These are phyloP conservation scores for Aspergillus arachidicola DNA, from an alignment of 2,329 filamentous ascomycete genomes.

Conservation along the genomic window DNA sequence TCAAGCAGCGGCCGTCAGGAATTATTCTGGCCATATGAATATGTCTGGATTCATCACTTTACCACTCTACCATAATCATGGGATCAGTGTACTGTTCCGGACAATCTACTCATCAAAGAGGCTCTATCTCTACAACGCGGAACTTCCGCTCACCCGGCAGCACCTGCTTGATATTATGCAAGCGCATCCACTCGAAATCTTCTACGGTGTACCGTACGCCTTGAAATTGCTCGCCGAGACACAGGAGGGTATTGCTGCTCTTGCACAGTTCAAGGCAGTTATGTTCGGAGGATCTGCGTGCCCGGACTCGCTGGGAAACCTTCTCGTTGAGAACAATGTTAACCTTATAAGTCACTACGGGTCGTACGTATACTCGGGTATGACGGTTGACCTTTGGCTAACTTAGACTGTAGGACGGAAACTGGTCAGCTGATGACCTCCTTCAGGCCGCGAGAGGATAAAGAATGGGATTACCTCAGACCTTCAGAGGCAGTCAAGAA, in stretches of 20 bases:
- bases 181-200: conserved; percentile 52
- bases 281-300: conserved; percentile 61
- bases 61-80: conserved; percentile 63
- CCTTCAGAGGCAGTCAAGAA: conserved; percentile 43
- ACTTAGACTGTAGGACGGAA: conserved; percentile 52
- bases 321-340: conserved; percentile 55
- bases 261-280: conserved; percentile 55
- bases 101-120: conserved; percentile 55
- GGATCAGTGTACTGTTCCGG: conserved; percentile 58
- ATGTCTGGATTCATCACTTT: conserved; percentile 58
- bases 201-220: conserved; percentile 66
- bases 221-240: conserved; percentile 65
- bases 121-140: conserved; percentile 58
- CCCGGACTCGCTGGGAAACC: conserved; percentile 61
- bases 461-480: conserved; percentile 64
- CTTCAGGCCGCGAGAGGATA: conserved; percentile 55
- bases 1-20: conserved; percentile 54
- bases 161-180: conserved; percentile 51
- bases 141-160: conserved; percentile 57
- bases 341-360: conserved; percentile 61
- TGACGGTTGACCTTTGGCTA: neutral
- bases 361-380: conserved; percentile 43
- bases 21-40: conserved; percentile 49
- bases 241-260: conserved; percentile 53
- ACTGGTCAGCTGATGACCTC: conserved; percentile 65